These are phyloP conservation scores for Cutaneotrichosporon cyanovorans DNA, from an alignment of 1,284 basidiomycete species.

Conservation along the genomic window DNA sequence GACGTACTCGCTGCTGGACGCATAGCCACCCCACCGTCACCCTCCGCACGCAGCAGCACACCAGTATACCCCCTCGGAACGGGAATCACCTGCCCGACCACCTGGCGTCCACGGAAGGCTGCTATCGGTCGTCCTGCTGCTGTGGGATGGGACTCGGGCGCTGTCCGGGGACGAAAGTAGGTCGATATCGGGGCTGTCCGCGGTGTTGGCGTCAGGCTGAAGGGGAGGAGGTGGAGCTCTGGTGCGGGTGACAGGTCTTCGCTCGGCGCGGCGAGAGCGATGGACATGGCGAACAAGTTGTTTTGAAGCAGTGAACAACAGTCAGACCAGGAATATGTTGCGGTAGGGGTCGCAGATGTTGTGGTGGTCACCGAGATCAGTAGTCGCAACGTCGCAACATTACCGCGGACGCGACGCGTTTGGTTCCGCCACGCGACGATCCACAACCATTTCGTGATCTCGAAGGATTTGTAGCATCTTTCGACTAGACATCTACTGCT, in stretches of 20 bases:
- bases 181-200: constrained; percentile 12
- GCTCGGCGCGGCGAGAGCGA: constrained; percentile 1
- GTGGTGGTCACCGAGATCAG: no score
- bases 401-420: no score
- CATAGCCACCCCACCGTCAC: background rate
- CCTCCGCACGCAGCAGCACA: constrained; percentile 19
- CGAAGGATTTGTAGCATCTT: no score
- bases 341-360: no score
- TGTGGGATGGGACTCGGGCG: constrained; percentile 12
- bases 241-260: background rate
- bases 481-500: no score
- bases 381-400: no score
- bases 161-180: constrained; percentile 33
- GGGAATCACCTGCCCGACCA: constrained; percentile 28
- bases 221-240: constrained; percentile 37
- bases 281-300: constrained; percentile 12
- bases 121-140: constrained; percentile 19
- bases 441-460: no score
- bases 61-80: constrained; percentile 34
- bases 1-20: no score
- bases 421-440: no score
- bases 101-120: constrained; percentile 32
- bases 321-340: no score
- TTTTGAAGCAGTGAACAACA: no score
- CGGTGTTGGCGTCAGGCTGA: constrained; percentile 26